Conservation (phyloP, 192 early-diverging fungal species). For the Helicostylum pulchrum region DNA sequence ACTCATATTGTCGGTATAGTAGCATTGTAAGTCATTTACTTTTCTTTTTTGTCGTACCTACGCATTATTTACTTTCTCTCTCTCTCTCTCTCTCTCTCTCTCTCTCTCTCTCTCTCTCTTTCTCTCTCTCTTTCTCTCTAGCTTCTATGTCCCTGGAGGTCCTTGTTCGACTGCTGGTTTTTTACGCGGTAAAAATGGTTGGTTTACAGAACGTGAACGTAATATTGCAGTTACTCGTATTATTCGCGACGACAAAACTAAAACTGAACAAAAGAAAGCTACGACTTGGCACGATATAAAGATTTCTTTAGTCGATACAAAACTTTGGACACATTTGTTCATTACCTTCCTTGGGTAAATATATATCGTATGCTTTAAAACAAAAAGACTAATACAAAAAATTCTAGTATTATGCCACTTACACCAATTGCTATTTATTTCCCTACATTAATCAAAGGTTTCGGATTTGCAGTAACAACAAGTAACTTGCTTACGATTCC, state of each 20-base stretch:
- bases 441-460: constrained; percentile 20
- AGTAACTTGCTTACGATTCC: constrained; percentile 23
- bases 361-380: too few relatives aligned
- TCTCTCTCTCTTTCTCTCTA: background rate
- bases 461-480: constrained; percentile 19
- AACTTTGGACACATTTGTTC: constrained; percentile 23
- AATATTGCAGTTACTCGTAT: constrained; percentile 57
- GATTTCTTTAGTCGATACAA: constrained; percentile 9
- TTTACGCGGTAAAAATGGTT: constrained; percentile 36
- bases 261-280: constrained; percentile 27
- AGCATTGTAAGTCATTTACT: constrained; percentile 32
- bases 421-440: constrained; percentile 17
- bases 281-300: constrained; percentile 16
- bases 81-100: background rate
- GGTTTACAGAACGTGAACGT: constrained; percentile 48
- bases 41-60: background rate
- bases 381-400: too few relatives aligned
- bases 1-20: constrained; percentile 49
- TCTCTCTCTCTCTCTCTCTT: background rate
- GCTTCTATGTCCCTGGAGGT: constrained; percentile 49
- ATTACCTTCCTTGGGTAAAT: constrained; percentile 19
- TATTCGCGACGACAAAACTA: constrained; percentile 53
- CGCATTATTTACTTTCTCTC: too few relatives aligned
- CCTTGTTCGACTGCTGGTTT: constrained; percentile 34
- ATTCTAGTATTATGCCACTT: constrained; percentile 18